Evolutionary conservation across 1,139 yeast species (phyloP).

Genomic region (Zygosaccharomyces sapae): DNA sequence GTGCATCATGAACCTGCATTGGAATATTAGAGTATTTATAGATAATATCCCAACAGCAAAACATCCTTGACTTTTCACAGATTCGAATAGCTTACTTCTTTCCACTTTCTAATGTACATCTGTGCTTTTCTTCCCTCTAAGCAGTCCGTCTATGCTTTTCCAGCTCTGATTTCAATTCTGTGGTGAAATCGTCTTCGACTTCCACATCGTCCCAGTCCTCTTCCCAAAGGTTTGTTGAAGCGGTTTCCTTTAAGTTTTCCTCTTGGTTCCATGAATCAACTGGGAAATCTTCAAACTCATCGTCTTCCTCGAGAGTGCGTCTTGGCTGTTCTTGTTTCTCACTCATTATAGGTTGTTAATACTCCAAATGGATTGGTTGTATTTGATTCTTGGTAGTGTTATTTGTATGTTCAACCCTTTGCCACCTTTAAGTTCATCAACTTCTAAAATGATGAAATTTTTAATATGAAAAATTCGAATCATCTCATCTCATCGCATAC

Average conservation of each 20-base stretch:
- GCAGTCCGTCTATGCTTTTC: conserved; percentile 25
- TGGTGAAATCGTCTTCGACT: conserved; percentile 78
- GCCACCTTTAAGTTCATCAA: conserved; percentile 9
- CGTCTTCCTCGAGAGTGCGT: conserved; percentile 87
- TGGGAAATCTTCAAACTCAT: conserved; percentile 93
- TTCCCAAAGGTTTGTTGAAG: conserved; percentile 68
- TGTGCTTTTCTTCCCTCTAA: conserved; percentile 1
- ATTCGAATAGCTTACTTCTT: not conserved
- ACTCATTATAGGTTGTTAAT: conserved; percentile 3
- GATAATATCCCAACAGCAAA: not conserved
- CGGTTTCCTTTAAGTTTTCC: conserved; percentile 39
- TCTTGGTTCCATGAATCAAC: conserved; percentile 64
- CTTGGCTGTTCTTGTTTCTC: conserved; percentile 48
- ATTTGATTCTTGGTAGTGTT: not conserved
- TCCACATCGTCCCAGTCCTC: conserved; percentile 97
- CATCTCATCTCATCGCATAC: conserved; percentile 6
- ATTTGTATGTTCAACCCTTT: conserved; percentile 4
- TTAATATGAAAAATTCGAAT: conserved; percentile 5
- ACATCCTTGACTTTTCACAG: not conserved
- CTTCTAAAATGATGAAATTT: conserved; percentile 1
- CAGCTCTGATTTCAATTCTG: conserved; percentile 52
- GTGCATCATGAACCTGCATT: not conserved
- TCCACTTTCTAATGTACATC: conserved; percentile 1
- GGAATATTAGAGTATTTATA: not conserved
- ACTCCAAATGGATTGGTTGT: not conserved